phyloP scores from a whole-genome alignment of 805 yeast species.

The Zygoascus flipseniorum region DNA sequence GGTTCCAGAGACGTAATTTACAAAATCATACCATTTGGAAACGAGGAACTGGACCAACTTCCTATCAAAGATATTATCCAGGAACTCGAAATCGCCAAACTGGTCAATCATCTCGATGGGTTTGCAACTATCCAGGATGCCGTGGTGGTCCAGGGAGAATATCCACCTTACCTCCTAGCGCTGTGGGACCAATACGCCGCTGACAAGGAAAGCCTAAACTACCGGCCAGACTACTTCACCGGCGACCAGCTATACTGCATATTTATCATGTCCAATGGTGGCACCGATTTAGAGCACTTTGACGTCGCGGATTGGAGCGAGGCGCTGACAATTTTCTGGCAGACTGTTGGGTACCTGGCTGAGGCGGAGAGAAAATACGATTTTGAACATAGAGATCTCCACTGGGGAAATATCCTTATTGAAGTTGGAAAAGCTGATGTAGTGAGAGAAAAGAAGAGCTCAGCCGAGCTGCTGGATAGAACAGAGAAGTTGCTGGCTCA shows the following conservation, averaged over 20 bases:
- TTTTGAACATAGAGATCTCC: constrained; percentile 68
- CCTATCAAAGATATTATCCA: constrained; percentile 36
- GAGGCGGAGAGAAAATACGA: constrained; percentile 42
- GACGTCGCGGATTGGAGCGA: constrained; percentile 31
- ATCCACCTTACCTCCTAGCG: constrained; percentile 34
- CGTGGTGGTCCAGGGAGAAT: constrained; percentile 39
- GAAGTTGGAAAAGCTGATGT: constrained; percentile 5
- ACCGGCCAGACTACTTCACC: constrained; percentile 33
- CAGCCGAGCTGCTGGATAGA: not conserved
- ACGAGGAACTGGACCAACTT: constrained; percentile 35
- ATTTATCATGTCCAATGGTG: constrained; percentile 28
- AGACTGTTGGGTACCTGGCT: constrained; percentile 40
- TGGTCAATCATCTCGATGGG: constrained; percentile 35
- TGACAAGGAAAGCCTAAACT: constrained; percentile 25
- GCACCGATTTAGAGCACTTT: constrained; percentile 38
- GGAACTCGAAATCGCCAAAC: constrained; percentile 38
- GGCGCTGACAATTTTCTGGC: constrained; percentile 44
- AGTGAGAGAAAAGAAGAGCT: constrained; percentile 1
- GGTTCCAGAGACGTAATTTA: constrained; percentile 29
- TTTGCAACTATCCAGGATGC: constrained; percentile 38
- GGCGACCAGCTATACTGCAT: constrained; percentile 30
- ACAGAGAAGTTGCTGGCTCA: not conserved
- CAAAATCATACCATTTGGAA: constrained; percentile 48
- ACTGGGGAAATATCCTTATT: constrained; percentile 55
- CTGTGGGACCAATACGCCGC: constrained; percentile 37